A percentile compares a stretch with the other conserved stretches of the same genome.
Evolutionary conservation across 768 basidiomycete genomes (phyloP).

Genomic region (Pulveroboletus sp.): DNA sequence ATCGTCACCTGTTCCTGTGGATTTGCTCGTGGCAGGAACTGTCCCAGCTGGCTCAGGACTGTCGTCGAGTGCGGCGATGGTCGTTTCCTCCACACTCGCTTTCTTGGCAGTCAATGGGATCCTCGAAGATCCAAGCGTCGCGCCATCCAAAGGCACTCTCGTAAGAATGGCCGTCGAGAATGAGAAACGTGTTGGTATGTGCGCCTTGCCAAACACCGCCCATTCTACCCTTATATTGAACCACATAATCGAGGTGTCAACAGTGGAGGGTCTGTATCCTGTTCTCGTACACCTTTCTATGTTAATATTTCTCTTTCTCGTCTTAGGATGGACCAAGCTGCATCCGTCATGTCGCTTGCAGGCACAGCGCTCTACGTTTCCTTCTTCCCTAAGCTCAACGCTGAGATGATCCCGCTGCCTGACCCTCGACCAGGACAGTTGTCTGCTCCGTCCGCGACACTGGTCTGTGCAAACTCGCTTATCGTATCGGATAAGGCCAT

Average conservation of each 20-base stretch:
- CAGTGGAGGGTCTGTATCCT: slow-evolving; percentile 61
- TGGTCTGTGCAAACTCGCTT: slow-evolving; percentile 50
- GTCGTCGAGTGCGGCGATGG: slow-evolving; percentile 88
- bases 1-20: slow-evolving; percentile 53
- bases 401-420: slow-evolving; percentile 65
- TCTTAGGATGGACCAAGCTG: slow-evolving; percentile 85
- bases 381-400: slow-evolving; percentile 73
- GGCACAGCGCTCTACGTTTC: slow-evolving; percentile 74
- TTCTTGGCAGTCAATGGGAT: slow-evolving; percentile 79
- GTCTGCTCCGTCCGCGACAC: slow-evolving; percentile 24
- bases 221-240: background rate
- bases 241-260: slow-evolving; percentile 51
- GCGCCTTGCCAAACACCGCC: too few species aligned
- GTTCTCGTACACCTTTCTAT: background rate
- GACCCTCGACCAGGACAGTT: slow-evolving; percentile 21
- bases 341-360: slow-evolving; percentile 74
- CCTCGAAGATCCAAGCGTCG: slow-evolving; percentile 24
- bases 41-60: slow-evolving; percentile 87
- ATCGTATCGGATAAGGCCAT: slow-evolving; percentile 79
- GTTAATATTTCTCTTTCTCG: background rate
- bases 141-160: slow-evolving; percentile 59
- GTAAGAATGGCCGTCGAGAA: slow-evolving; percentile 82
- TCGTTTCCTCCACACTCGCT: slow-evolving; percentile 80
- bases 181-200: slow-evolving; percentile 74
- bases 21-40: slow-evolving; percentile 75